Conservation (phyloP, 2,329 filamentous ascomycete species). For the Exserohilum rostratum region DNA sequence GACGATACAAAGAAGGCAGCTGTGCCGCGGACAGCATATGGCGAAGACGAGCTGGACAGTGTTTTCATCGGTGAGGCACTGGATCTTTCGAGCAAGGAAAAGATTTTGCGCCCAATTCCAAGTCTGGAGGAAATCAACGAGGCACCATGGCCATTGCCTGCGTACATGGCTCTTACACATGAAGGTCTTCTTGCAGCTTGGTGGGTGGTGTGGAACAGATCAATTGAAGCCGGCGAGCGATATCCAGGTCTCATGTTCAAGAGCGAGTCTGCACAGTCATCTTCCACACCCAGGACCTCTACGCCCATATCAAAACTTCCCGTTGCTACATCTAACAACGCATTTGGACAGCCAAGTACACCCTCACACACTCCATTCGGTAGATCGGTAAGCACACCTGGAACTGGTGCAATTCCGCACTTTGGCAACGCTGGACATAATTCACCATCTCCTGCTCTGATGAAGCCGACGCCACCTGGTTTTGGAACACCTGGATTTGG, state of each 20-base stretch:
- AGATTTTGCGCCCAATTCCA: slow-evolving; percentile 77
- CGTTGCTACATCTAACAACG: slow-evolving; percentile 14
- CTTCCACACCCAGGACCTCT: slow-evolving; percentile 18
- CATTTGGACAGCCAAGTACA: slow-evolving; percentile 12
- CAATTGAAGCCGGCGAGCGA: slow-evolving; percentile 73
- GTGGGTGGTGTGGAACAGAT: slow-evolving; percentile 92
- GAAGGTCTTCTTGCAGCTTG: slow-evolving; percentile 84
- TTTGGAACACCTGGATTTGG: slow-evolving; percentile 31
- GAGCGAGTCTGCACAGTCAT: slow-evolving; percentile 38
- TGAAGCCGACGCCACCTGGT: slow-evolving; percentile 23
- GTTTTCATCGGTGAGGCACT: slow-evolving; percentile 78
- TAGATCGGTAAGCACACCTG: slow-evolving; percentile 32
- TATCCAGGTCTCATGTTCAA: slow-evolving; percentile 72
- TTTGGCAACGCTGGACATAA: slow-evolving; percentile 12
- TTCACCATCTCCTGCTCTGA: slow-evolving; percentile 14
- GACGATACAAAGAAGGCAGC: slow-evolving; percentile 78
- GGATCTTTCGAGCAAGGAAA: slow-evolving; percentile 83
- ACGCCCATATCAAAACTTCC: slow-evolving; percentile 17
- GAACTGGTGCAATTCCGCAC: slow-evolving; percentile 23
- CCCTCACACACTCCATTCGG: slow-evolving; percentile 10
- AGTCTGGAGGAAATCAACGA: slow-evolving; percentile 77
- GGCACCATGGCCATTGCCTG: slow-evolving; percentile 80
- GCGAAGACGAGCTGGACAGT: slow-evolving; percentile 65
- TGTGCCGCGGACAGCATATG: slow-evolving; percentile 52
- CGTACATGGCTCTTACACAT: slow-evolving; percentile 83